Evolutionary conservation across 2,329 filamentous ascomycete genomes (phyloP), one percentile per base, ranked within the genome.

Genomic region (Sporothrix schenckii): DNA sequence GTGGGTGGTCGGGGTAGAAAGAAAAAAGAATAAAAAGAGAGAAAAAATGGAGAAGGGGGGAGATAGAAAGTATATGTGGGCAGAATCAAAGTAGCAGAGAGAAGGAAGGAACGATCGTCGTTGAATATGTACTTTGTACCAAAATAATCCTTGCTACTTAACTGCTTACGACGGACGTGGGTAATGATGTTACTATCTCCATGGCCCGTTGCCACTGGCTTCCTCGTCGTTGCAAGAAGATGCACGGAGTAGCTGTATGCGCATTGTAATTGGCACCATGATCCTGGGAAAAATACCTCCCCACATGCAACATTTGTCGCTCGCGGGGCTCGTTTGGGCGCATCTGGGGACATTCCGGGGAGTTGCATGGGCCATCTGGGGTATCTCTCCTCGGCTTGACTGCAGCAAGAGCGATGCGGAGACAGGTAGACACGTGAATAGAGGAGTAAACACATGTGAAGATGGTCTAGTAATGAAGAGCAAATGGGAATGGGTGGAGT

Each of bases 361-460:
- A 21, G 19, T 19, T 9, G 56, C 10, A 13, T 24, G 39, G 56
- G 10, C 30, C 56, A 21, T 41, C 56, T 60, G 16, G 30, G 30
- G 3, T 13, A 11, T n/a, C 34, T 39, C 54, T 60, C 56, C 56
- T 61, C 56, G 56, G 56, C 56, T 44, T 61, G 56, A 34, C 56
- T 34, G 39, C 24, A 2, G 11, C 4, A 24, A 24, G 10, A 9
- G 34, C 5, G 10, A 44, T 21, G 39, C 56, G 44, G n/a, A 39
- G 10, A 61, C 11, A 44, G 11, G 14, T 4, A 41, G 24, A 61
- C 56, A 61, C 56, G 56, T 44, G 56, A 61, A 61, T 21, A 2
- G 56, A 44, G 56, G 56, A 61, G 56, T 16, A 44, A 61, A 61
- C 56, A 60, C 56, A 61, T 61, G 56, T 61, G 56, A 61, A 61